phyloP scores from a whole-genome alignment of 108 stramenopile genomes.

The Nitzschia putrida region DNA sequence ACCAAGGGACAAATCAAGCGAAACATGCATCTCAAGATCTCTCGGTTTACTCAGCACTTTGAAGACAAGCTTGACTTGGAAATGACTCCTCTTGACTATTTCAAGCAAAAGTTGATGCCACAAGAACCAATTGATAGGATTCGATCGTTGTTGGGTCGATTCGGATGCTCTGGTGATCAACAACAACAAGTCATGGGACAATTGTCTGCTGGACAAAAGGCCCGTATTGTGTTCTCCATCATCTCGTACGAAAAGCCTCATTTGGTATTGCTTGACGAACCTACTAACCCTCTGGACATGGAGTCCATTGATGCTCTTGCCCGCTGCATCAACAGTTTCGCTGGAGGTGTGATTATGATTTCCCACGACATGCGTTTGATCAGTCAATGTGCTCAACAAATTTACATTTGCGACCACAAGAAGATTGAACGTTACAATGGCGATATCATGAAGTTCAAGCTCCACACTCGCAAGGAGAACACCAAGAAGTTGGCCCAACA shows the following conservation, averaged over 20 bases:
- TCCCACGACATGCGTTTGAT: constrained; percentile 99
- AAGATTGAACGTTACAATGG: constrained; percentile 84
- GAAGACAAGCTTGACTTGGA: constrained; percentile 95
- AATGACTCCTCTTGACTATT: constrained; percentile 95
- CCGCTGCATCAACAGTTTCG: constrained; percentile 92
- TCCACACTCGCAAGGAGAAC: constrained; percentile 84
- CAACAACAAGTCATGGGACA: constrained; percentile 87
- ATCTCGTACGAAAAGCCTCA: constrained; percentile 96
- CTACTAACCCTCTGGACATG: constrained; percentile 94
- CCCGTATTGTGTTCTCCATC: constrained; percentile 96
- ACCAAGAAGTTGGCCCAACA: constrained; percentile 86
- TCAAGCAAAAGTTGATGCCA: constrained; percentile 90
- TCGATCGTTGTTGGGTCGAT: constrained; percentile 87
- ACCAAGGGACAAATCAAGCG: constrained; percentile 91
- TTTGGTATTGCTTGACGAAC: constrained; percentile 97
- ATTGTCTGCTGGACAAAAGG: constrained; percentile 95
- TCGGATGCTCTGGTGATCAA: constrained; percentile 90
- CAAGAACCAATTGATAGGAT: constrained; percentile 74
- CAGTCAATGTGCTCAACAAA: constrained; percentile 95
- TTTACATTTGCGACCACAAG: constrained; percentile 95
- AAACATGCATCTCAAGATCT: constrained; percentile 92
- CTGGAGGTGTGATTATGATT: constrained; percentile 98
- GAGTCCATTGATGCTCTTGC: constrained; percentile 98
- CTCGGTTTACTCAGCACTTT: constrained; percentile 97
- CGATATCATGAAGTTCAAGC: constrained; percentile 94